Base-by-base conservation (phyloP, 2,329 filamentous ascomycete genomes). In the Verticillium nonalfalfae region DNA sequence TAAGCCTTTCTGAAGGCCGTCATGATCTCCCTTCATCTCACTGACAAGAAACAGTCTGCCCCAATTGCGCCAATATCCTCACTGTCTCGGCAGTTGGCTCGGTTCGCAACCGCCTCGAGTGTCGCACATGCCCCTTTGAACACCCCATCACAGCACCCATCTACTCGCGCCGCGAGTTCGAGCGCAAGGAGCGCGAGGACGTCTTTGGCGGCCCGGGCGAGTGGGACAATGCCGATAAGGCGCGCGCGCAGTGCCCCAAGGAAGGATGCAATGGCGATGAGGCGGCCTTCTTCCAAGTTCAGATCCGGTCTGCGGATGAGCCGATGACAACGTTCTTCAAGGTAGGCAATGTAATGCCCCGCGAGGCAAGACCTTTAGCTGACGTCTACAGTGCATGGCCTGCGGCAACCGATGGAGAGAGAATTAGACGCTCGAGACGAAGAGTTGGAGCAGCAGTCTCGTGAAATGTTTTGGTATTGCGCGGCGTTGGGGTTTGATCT, bases 271-370 rank as follows among this genome's bases (percentile, higher is more conserved):
- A 90, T 71, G 92, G 92, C 65, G 83, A 86, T 63, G 87, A 92
- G 78, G 95, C 95, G 3, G 96, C 93, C 66, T 98, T 94, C 80
- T 96, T 93, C 80, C 92, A 97, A 81, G 87, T 98, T 68, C 95
- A 99, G 83, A 98, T 98, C 77, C 88, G 95, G 68, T 96, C 92
- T 81, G 95, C 95, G 59, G 95, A 99, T 78, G 95, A 99, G 82
- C 95, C 95, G 63, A 97, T 97, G 90, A 99, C 95, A 67, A 94
- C 88, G 63, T 98, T 98, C 77, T 96, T 89, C 78, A 95, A 93
- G 85, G 90, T 91, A 52, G 4, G 45, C 11, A 9, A 2, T n/a
- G 13, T 66, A 31, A 39, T n/a, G 34, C 55, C 21, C 15, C 10
- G 39, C 34, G 4, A 26, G 18, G 33, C 18, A 18, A 6, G 13